Percentiles rank a stretch among this genome's conserved stretches.
phyloP scores from a whole-genome alignment of 2,329 filamentous ascomycete genomes.

The Metarhizium album region DNA sequence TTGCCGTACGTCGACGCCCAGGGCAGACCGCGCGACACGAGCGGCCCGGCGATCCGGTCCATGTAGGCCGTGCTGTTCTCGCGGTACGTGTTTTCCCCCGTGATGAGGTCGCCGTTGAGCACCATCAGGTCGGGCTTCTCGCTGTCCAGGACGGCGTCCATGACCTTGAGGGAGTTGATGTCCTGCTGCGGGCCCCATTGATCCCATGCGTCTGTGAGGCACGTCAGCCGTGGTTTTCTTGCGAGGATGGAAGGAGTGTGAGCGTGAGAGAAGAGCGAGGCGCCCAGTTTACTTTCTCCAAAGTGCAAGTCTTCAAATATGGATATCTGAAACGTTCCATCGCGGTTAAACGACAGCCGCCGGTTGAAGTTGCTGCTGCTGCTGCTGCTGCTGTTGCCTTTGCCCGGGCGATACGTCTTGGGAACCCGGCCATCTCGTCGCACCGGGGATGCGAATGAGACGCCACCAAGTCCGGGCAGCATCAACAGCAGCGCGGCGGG shows the following conservation, averaged over 20 bases:
- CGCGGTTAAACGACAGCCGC: constrained; percentile 23
- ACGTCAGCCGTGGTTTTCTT: neutral
- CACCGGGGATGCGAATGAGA: neutral
- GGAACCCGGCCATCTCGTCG: neutral
- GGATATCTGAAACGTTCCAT: constrained; percentile 40
- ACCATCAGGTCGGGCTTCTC: constrained; percentile 53
- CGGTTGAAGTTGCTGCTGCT: neutral
- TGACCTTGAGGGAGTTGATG: constrained; percentile 42
- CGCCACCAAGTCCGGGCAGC: neutral
- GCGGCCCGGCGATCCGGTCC: constrained; percentile 46
- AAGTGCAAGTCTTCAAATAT: constrained; percentile 64
- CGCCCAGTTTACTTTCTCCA: constrained; percentile 45
- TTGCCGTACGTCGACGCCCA: constrained; percentile 66
- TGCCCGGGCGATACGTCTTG: neutral
- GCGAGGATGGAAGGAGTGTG: neutral
- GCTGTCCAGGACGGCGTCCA: constrained; percentile 44
- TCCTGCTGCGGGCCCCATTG: constrained; percentile 42
- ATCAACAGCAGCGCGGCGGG: neutral
- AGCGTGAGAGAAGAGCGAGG: neutral
- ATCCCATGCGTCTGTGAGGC: constrained; percentile 29
- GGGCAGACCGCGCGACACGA: constrained; percentile 41
- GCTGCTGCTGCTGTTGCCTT: neutral
- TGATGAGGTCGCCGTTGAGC: constrained; percentile 62
- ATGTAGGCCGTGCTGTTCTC: constrained; percentile 46
- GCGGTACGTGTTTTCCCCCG: constrained; percentile 49